Base-by-base conservation (phyloP, 768 basidiomycete species). In the Mycena alexandri region DNA sequence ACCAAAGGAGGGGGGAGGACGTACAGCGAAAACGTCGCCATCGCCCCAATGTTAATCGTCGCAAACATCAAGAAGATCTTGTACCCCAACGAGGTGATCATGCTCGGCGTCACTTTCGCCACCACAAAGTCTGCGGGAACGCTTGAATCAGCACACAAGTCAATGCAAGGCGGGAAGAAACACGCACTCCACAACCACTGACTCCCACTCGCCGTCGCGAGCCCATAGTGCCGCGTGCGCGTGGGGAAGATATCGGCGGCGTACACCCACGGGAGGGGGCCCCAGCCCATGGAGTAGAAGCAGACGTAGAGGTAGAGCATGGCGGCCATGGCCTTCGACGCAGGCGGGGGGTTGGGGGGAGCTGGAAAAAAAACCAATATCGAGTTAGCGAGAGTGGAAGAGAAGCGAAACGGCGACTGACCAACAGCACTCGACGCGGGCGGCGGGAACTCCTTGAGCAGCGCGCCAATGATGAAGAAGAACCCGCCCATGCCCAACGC, bases 281-380 rank as follows among this genome's bases (percentile, higher is more conserved):
- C 93, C 90, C 93, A 94, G 34, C 92, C 93, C 87, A 94, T 91
- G 5, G 90, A 91, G 78, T 95, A 95, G 78, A 94, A 94, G 76
- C 90, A 91, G 50, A 94, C 93, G 73, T 93, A 96, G 62, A 95
- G 86, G 75, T 95, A 96, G 29, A 95, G 79, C 88, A 94, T 87
- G 2, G 89, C 92, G 8, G 93, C 93, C 93, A 95, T 95, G 0
- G 86, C 94, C 76, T 91, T 89, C 5, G 90, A 79, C 79, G 91
- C 83, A 0, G 88, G 84, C 1, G 90, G 75, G 0, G 87, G 85
- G 5, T 75, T n/a, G n/a, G n/a, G n/a, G n/a, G n/a, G n/a, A n/a
- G n/a, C n/a, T n/a, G n/a, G n/a, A n/a, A n/a, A n/a, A n/a, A n/a
- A n/a, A n/a, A n/a, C n/a, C n/a, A n/a, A n/a, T n/a, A n/a, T n/a